Percentiles rank a stretch among this genome's conserved stretches.
Conservation (phyloP, 495 filamentous ascomycete species). For the Penicillium longicatenatum region DNA sequence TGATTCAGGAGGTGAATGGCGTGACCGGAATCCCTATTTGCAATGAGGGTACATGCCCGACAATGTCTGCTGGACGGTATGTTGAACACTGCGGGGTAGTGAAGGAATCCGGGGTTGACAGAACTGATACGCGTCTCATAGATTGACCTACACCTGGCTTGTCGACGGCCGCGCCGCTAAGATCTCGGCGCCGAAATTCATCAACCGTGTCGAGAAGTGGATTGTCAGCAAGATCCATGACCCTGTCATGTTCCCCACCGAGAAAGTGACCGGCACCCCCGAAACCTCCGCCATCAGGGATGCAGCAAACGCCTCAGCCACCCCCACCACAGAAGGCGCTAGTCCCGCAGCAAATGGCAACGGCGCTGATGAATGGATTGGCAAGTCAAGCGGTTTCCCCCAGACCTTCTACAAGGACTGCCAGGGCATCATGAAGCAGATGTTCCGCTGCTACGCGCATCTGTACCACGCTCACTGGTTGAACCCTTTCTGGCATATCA, state of each 20-base stretch:
- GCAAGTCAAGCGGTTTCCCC: slow-evolving; percentile 86
- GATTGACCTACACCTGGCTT: slow-evolving; percentile 90
- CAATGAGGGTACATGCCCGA: slow-evolving; percentile 79
- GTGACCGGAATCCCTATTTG: slow-evolving; percentile 72
- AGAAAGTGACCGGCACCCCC: slow-evolving; percentile 56
- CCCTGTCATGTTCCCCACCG: slow-evolving; percentile 81
- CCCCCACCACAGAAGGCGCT: slow-evolving; percentile 51
- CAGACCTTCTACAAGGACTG: slow-evolving; percentile 81
- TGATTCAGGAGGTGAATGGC: slow-evolving; percentile 77
- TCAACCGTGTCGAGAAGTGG: slow-evolving; percentile 90
- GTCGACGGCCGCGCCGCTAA: slow-evolving; percentile 56
- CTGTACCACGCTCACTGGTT: slow-evolving; percentile 83
- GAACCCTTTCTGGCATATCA: slow-evolving; percentile 81
- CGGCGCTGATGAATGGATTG: slow-evolving; percentile 69
- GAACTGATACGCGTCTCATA: slow-evolving; percentile 34
- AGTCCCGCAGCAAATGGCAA: slow-evolving; percentile 39
- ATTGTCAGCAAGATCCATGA: slow-evolving; percentile 90
- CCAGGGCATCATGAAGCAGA: slow-evolving; percentile 91
- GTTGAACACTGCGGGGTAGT: slow-evolving; percentile 36
- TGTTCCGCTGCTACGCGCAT: slow-evolving; percentile 96
- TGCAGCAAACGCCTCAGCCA: slow-evolving; percentile 56
- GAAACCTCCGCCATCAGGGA: slow-evolving; percentile 63
- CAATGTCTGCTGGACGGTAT: slow-evolving; percentile 89
- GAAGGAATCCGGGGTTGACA: slow-evolving; percentile 10
- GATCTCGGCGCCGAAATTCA: slow-evolving; percentile 81